phyloP scores from a whole-genome alignment of 129 eudicot genomes.

The Sambucus nigra region DNA sequence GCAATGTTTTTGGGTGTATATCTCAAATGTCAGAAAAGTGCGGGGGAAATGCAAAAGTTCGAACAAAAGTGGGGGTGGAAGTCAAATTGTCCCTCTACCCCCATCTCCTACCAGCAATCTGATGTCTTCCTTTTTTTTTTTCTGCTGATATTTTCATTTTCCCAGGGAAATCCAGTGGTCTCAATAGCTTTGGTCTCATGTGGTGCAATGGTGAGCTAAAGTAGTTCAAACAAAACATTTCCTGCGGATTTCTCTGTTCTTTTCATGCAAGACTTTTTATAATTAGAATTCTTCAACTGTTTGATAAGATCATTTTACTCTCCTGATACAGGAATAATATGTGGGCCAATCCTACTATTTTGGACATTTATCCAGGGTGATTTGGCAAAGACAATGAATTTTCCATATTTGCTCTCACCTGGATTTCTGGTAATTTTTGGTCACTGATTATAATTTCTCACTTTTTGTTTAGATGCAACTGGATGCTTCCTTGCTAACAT shows the following conservation, averaged over 20 bases:
- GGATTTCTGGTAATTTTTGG: conserved; percentile 72
- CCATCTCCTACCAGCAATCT: conserved; percentile 1
- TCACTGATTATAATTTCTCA: background rate
- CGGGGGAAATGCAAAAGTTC: no score
- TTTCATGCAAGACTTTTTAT: background rate
- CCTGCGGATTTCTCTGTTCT: background rate
- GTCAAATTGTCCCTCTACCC: no score
- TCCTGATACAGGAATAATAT: conserved; percentile 45
- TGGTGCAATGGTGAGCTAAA: conserved; percentile 85
- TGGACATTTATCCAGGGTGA: conserved; percentile 89
- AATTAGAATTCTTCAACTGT: background rate
- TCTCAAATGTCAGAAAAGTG: no score
- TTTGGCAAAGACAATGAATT: conserved; percentile 51
- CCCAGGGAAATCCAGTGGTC: conserved; percentile 88
- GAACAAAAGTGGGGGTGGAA: no score
- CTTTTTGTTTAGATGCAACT: background rate
- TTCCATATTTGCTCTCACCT: conserved; percentile 68
- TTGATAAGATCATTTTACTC: background rate
- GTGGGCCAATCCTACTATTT: conserved; percentile 61
- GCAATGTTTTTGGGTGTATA: no score
- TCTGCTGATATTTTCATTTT: conserved; percentile 10
- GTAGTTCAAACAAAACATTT: conserved; percentile 1
- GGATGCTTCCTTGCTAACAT: background rate
- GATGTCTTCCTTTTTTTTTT: conserved; percentile 3
- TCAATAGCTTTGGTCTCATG: conserved; percentile 98